A percentile compares a stretch with the other conserved stretches of the same genome.
phyloP scores from a whole-genome alignment of 345 rosid species.

The Acer negundo region DNA sequence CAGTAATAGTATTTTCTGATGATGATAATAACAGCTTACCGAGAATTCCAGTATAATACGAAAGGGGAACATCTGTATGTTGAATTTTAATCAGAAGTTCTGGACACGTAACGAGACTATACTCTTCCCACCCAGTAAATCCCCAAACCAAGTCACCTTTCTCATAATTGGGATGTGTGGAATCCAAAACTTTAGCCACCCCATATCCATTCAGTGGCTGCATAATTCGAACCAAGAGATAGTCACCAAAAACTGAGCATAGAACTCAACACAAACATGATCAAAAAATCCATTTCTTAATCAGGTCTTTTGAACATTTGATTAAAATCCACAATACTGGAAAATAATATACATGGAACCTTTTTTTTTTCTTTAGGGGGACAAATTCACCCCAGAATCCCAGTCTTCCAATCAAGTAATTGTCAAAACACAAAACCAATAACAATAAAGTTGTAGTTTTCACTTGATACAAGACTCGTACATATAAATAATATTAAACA shows the following conservation, averaged over 20 bases:
- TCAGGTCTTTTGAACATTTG: no score
- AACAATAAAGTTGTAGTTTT: no score
- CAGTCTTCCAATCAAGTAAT: no score
- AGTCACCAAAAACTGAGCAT: not conserved
- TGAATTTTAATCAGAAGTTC: conserved; percentile 40
- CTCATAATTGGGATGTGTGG: conserved; percentile 51
- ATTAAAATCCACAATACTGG: not conserved
- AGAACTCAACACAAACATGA: no score
- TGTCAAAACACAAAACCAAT: no score
- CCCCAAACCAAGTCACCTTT: conserved; percentile 43
- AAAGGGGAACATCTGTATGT: conserved; percentile 44
- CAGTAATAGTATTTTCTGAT: not conserved
- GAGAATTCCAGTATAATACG: conserved; percentile 39
- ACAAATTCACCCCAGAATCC: not conserved
- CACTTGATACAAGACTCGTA: no score
- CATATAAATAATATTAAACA: not conserved
- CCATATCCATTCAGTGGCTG: conserved; percentile 63
- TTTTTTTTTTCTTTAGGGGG: not conserved
- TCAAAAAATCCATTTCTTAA: no score
- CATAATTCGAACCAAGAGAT: conserved; percentile 8
- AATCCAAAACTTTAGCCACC: conserved; percentile 58
- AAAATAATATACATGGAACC: not conserved
- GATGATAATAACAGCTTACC: not conserved
- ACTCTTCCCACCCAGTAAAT: conserved; percentile 42
- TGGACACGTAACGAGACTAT: conserved; percentile 30